Evolutionary conservation across 2,329 filamentous ascomycete species (phyloP), one percentile per base, ranked within the genome.

Genomic region (Apiospora aurea): DNA sequence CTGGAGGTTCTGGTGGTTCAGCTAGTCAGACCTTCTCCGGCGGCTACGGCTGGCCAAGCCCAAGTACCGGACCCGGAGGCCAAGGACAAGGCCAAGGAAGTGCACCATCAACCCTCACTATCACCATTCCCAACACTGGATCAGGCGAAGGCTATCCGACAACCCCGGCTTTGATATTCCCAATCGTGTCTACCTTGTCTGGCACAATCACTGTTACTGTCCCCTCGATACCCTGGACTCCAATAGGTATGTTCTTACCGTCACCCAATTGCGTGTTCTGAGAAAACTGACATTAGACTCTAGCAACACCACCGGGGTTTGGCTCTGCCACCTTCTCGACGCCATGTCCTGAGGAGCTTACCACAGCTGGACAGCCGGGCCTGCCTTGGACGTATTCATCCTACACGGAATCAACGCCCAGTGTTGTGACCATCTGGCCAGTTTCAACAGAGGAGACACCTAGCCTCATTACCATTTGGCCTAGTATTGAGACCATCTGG

Each of bases 1-100:
- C 74, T 57, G 75, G 74, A 18, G 75, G 73, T 5, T 72, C 75
- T 34, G 66, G 72, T 21, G 70, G 70, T 10, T 73, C 75, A 44
- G 72, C 72, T 44, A 74, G 74, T 26, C 73, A 74, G 66, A 77
- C 75, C 11, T 69, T 77, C 64, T 75, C 74, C 53, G 72, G 67
- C 67, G 67, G 67, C 7, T 46, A 68, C 24, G 46, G 43, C 43
- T 64, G 57, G 57, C 57, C 57, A 41, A 64, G 34, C 34, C 34
- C 57, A 34, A 64, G 57, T n/a, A 41, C 18, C 18, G 29, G 34
- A 24, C 57, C 24, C 53, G 64, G 16, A 18, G 71, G 72, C 21
- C 68, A 69, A 18, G 71, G 72, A 18, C 68, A 69, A 41, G 68
- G 68, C 5, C 66, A 67, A 41, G 47, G 68, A 24, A 51, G 43